Conservation (phyloP, 169 alveolate genomes). For the Amoebophrya sp. region DNA sequence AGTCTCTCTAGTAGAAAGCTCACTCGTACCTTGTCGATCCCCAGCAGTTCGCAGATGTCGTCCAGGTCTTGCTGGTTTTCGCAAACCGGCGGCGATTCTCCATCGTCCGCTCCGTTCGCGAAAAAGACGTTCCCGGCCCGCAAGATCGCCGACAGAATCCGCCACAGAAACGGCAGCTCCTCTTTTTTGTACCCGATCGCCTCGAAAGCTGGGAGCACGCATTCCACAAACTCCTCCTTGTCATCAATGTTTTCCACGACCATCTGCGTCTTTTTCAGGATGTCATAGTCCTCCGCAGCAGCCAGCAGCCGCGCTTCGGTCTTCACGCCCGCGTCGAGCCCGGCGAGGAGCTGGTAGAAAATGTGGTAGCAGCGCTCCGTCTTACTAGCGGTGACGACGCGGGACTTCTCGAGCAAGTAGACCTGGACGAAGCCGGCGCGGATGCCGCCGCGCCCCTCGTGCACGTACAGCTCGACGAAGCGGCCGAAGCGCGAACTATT, state of each 20-base stretch:
- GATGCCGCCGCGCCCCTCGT: slow-evolving; percentile 52
- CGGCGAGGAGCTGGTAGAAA: slow-evolving; percentile 83
- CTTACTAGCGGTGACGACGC: slow-evolving; percentile 74
- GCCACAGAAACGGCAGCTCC: background rate
- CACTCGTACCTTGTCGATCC: background rate
- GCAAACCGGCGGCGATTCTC: background rate
- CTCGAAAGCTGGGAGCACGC: background rate
- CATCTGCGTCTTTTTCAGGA: slow-evolving; percentile 16
- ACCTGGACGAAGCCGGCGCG: slow-evolving; percentile 72
- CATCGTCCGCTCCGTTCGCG: background rate
- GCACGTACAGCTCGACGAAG: slow-evolving; percentile 76
- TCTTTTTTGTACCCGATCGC: background rate
- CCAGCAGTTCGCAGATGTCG: background rate
- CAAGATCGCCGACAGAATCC: background rate
- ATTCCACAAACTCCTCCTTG: background rate
- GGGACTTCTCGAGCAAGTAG: slow-evolving; percentile 88
- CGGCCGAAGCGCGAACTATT: slow-evolving; percentile 95
- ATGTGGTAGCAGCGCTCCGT: slow-evolving; percentile 90
- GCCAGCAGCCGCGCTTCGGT: background rate
- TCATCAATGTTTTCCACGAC: background rate
- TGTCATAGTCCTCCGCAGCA: slow-evolving; percentile 17
- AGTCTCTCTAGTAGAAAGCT: too few species aligned
- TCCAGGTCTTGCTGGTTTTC: background rate
- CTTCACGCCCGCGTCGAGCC: slow-evolving; percentile 57
- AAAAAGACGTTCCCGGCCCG: background rate